A percentile compares a stretch with the other conserved stretches of the same genome.
Evolutionary conservation across 2,329 filamentous ascomycete genomes (phyloP).

Genomic region (Colletotrichum paranaense): DNA sequence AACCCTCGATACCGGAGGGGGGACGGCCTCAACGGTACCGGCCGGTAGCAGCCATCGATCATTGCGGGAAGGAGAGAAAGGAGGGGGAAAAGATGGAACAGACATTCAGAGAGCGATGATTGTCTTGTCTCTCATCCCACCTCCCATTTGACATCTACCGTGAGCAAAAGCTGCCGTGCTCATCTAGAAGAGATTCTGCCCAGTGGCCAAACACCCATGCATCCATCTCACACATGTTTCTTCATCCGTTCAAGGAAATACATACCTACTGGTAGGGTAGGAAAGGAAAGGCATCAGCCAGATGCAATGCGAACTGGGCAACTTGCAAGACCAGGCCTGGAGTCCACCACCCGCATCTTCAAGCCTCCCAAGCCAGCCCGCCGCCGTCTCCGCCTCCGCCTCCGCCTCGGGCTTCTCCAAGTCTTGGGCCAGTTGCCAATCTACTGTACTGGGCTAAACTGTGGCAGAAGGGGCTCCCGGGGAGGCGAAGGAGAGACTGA

Average conservation of each 20-base stretch:
- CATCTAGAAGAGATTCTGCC: background rate
- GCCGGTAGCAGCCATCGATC: slow-evolving; percentile 12
- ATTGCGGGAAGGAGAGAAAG: background rate
- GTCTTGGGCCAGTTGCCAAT: background rate
- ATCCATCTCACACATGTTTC: background rate
- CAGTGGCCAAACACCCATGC: background rate
- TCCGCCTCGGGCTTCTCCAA: background rate
- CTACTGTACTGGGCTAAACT: background rate
- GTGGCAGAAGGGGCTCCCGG: background rate
- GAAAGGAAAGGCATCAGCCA: background rate
- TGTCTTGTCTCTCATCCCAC: background rate
- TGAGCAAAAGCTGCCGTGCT: background rate
- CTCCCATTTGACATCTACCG: background rate
- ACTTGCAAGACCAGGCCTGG: background rate
- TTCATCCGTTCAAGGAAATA: background rate
- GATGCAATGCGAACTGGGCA: background rate
- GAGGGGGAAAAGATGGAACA: background rate
- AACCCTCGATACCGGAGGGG: slow-evolving; percentile 1
- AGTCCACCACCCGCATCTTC: background rate
- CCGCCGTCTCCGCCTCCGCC: slow-evolving; percentile 3
- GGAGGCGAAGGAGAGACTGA: background rate
- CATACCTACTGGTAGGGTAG: background rate
- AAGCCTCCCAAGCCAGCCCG: background rate
- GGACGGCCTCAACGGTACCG: slow-evolving; percentile 11
- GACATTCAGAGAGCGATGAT: background rate